phyloP scores from a whole-genome alignment of 176 grass and related monocot genomes.

The Aegilops bicornis region DNA sequence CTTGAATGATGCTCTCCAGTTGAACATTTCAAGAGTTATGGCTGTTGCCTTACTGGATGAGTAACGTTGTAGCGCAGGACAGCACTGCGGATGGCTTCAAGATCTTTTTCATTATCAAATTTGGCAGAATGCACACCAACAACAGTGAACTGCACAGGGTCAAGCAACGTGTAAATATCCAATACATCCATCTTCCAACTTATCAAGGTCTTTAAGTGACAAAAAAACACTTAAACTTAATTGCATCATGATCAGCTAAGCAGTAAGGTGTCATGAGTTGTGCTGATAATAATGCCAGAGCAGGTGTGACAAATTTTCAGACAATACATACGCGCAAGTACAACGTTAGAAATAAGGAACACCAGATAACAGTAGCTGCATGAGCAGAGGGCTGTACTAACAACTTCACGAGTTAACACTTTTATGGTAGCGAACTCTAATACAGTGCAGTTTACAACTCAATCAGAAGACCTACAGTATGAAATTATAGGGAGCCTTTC shows the following conservation, averaged over 20 bases:
- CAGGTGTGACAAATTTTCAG: not conserved
- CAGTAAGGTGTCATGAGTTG: not conserved
- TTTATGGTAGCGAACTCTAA: slow-evolving; percentile 5
- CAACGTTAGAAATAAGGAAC: not conserved
- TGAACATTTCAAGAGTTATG: slow-evolving; percentile 31
- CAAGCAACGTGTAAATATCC: slow-evolving; percentile 27
- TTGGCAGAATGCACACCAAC: slow-evolving; percentile 97
- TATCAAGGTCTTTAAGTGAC: slow-evolving; percentile 1
- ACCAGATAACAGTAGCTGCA: not conserved
- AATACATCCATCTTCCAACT: slow-evolving; percentile 27
- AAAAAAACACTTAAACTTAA: slow-evolving; percentile 10
- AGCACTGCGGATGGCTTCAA: slow-evolving; percentile 92
- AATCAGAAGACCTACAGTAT: not conserved
- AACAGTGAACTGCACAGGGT: slow-evolving; percentile 81
- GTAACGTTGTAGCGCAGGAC: slow-evolving; percentile 80
- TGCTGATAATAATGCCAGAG: not conserved
- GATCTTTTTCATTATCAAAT: slow-evolving; percentile 98
- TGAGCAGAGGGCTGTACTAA: not conserved
- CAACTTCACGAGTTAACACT: not conserved
- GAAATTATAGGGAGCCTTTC: not conserved
- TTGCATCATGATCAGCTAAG: not conserved
- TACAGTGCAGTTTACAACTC: not conserved
- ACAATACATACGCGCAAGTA: not conserved
- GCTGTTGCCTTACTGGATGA: slow-evolving; percentile 68
- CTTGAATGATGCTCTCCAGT: not conserved